Evolutionary conservation across 352 stramenopile genomes (phyloP), one percentile per base, ranked within the genome.

Genomic region (Pythium scleroteichum): DNA sequence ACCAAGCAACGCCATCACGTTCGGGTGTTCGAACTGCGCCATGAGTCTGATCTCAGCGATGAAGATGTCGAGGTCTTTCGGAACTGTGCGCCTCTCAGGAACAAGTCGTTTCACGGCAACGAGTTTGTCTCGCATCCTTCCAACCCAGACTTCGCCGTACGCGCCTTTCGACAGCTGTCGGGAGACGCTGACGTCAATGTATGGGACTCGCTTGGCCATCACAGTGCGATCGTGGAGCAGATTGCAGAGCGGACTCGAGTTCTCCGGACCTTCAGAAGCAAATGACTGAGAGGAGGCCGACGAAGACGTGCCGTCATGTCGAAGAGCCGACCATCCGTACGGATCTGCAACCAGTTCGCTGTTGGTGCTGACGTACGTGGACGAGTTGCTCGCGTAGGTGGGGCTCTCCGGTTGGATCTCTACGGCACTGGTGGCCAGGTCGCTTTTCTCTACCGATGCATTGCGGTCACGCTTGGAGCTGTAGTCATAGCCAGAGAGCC

Each of bases 121-220:
- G 27, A 72, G 55, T 2, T 75, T 48, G 22, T 73, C 72, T 2
- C 66, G 59, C 55, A 75, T 65, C 17, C 64, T 51, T 0, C 72
- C 75, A 17, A 78, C 12, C 73, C 75, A 87, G 12, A 87, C 66
- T 52, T 87, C 75, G 17, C 78, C 73, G 17, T 75, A 87, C 2
- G 73, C 78, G 9, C 78, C 78, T 16, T 72, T 65, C 2, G 73
- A 74, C 13, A 88, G 60, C 40, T 67, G 64, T 2, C 66, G 64
- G 4, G 66, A 59, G 12, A 80, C 45, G 45, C 62, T 75, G 0
- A 84, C 42, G 12, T 84, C 67, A 2, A 73, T 39, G 19, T 71
- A 77, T 10, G 63, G 60, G n/a, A 82, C 67, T 46, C 70, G 72
- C 46, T 70, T 71, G 3, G 50, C 62, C 26, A 64, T 51, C 39